Evolutionary conservation across 768 basidiomycete species (phyloP).

Genomic region (Auriculariales sp.): DNA sequence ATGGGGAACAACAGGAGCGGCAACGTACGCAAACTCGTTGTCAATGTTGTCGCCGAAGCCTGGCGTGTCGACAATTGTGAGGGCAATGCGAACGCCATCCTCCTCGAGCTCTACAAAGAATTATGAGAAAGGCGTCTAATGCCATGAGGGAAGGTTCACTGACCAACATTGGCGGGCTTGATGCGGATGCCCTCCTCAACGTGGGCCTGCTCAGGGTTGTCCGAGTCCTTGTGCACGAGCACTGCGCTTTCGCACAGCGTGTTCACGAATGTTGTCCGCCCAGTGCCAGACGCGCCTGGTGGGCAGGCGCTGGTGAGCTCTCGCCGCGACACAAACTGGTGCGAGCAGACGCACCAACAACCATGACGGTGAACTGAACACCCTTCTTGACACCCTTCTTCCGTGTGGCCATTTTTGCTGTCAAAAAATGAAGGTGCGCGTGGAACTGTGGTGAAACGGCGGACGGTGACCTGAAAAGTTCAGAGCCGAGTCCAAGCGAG

Average conservation of each 20-base stretch:
- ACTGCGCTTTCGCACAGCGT: slow-evolving; percentile 96
- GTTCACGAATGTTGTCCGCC: slow-evolving; percentile 97
- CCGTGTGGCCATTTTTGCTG: slow-evolving; percentile 10
- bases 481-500: too few species aligned
- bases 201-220: slow-evolving; percentile 79
- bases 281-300: slow-evolving; percentile 89
- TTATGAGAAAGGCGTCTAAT: neutral
- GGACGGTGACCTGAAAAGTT: neutral
- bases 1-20: neutral
- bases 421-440: neutral
- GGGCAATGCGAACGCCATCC: slow-evolving; percentile 92
- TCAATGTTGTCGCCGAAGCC: slow-evolving; percentile 99
- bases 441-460: neutral
- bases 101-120: slow-evolving; percentile 73
- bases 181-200: slow-evolving; percentile 89
- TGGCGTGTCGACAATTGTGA: slow-evolving; percentile 97
- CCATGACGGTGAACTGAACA: slow-evolving; percentile 95
- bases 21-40: slow-evolving; percentile 88
- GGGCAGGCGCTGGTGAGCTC: slow-evolving; percentile 6
- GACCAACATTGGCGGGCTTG: slow-evolving; percentile 88
- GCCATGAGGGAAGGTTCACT: slow-evolving; percentile 16
- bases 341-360: slow-evolving; percentile 61
- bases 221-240: slow-evolving; percentile 71
- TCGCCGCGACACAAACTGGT: slow-evolving; percentile 2
- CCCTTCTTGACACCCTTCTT: slow-evolving; percentile 96